Evolutionary conservation across 768 basidiomycete genomes (phyloP), one percentile per base, ranked within the genome.

Genomic region (Amanita polypyramis): DNA sequence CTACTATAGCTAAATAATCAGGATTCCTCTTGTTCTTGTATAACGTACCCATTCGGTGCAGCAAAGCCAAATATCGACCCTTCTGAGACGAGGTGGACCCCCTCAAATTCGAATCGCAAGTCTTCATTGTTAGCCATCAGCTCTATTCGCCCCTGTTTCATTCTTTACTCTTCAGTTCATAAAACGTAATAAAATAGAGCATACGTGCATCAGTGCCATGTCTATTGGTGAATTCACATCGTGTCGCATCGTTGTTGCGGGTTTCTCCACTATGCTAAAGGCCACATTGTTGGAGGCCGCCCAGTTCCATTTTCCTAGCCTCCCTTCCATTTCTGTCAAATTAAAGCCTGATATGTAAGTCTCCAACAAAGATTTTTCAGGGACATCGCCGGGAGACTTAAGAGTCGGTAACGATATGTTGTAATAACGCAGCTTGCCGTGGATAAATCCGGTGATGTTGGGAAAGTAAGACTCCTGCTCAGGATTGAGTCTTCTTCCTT

Each of bases 371-470:
- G 39, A 41, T 10, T 23, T 19, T 21, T 23, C 47, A n/a, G 47
- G 39, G 11, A 42, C 12, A 42, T 42, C 30, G 12, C 12, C n/a
- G 5, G 38, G 20, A 19, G 47, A 19, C 32, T 60, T 54, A 17
- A 79, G 61, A 32, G 66, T 63, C 6, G 70, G 56, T 15, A 68
- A 64, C 2, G 85, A 76, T 36, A 89, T 76, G 58, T 90, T 91
- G 57, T 78, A 70, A 55, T 77, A 76, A 33, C 67, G 65, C 11
- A 77, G 62, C 37, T 76, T 65, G 2, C 85, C 85, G 46, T 79
- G 80, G 50, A 86, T 72, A 59, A 85, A 89, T 5, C 88, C 89
- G 12, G 88, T 88, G 37, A 85, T 71, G 58, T 92, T 92, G 3
- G 69, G 61, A 54, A 80, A 85, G 58, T 87, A 90, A 0, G 86